phyloP scores from a whole-genome alignment of 192 early-diverging fungal species.

The Podila clonocystis region DNA sequence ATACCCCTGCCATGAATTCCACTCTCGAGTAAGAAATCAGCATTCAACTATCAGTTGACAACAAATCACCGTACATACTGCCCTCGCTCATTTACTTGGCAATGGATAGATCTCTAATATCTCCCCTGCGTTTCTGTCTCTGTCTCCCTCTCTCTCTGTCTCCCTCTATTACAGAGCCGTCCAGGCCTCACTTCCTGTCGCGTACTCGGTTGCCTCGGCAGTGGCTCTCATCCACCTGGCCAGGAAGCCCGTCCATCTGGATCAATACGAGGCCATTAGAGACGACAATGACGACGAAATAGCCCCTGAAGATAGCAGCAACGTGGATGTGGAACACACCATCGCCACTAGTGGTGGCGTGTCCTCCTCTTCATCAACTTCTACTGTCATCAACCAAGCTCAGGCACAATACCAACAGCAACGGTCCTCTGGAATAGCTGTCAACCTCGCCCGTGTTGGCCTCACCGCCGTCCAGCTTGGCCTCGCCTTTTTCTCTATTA shows the following conservation, averaged over 20 bases:
- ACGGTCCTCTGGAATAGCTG: not conserved
- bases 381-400: not conserved
- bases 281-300: not conserved
- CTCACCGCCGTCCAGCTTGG: conserved; percentile 11
- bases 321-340: not conserved
- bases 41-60: too few species aligned
- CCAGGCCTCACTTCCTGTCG: not conserved
- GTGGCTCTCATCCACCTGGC: conserved; percentile 2
- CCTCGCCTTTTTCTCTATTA: conserved; percentile 4
- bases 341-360: not conserved
- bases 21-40: too few species aligned
- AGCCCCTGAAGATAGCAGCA: not conserved
- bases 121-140: too few species aligned
- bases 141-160: too few species aligned
- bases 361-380: too few species aligned
- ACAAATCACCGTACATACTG: too few species aligned
- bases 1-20: too few species aligned
- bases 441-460: conserved; percentile 8
- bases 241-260: conserved; percentile 6
- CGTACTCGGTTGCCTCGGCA: conserved; percentile 5
- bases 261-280: not conserved
- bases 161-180: not conserved
- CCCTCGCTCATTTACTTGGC: too few species aligned
- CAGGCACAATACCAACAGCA: not conserved
- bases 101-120: too few species aligned